Conservation (phyloP, 495 filamentous ascomycete genomes). For the Astrocystis sublimbata region DNA sequence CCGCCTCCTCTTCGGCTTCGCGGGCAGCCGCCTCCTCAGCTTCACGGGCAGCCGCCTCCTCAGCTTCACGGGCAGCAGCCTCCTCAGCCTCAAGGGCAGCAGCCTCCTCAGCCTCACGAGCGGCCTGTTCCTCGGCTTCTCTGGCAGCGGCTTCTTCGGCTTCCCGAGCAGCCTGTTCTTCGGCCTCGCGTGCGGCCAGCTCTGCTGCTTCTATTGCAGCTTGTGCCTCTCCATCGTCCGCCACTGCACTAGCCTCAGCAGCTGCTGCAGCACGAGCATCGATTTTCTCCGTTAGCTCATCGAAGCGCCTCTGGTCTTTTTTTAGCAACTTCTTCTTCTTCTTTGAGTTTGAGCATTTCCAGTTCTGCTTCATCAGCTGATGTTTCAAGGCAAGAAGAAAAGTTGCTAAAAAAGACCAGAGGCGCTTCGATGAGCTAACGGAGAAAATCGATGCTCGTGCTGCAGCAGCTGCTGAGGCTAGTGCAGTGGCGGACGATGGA, state of each 20-base stretch:
- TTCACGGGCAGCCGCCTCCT: too few species aligned
- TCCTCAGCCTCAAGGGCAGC: constrained; percentile 10
- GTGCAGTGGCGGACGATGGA: neutral
- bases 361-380: constrained; percentile 25
- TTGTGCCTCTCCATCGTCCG: neutral
- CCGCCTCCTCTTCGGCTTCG: constrained; percentile 9
- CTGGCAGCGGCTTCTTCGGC: constrained; percentile 31
- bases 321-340: neutral
- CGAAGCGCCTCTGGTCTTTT: constrained; percentile 34
- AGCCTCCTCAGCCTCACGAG: constrained; percentile 25
- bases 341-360: constrained; percentile 22
- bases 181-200: constrained; percentile 30
- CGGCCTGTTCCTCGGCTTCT: constrained; percentile 22
- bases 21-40: constrained; percentile 14
- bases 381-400: constrained; percentile 14
- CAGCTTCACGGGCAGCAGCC: too few species aligned
- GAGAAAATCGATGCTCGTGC: constrained; percentile 33
- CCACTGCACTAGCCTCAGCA: neutral
- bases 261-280: constrained; percentile 28
- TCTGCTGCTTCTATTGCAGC: constrained; percentile 17
- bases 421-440: constrained; percentile 41
- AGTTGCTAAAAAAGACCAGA: constrained; percentile 20
- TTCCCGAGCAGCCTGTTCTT: constrained; percentile 34
- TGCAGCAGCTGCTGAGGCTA: neutral
- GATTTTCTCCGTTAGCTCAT: constrained; percentile 40